Conservation (phyloP, 176 grass and related monocot species). For the Sorghum bicolor region Sorghum_bicolor_NCBIv3 NC_012876.2:121001-121500, state of each 20-base stretch:
- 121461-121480: background rate
- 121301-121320: background rate
- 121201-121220: background rate
- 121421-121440: background rate
- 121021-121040: conserved; percentile 98
- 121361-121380: background rate
- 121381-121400: background rate
- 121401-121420: background rate
- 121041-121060: conserved; percentile 95
- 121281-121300: background rate
- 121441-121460: background rate
- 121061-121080: conserved; percentile 86
- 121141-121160: conserved; percentile 75
- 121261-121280: background rate
- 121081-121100: conserved; percentile 94
- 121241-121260: no score
- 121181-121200: conserved; percentile 53
- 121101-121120: conserved; percentile 89
- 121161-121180: conserved; percentile 96
- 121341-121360: background rate
- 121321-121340: background rate
- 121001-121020: conserved; percentile 24
- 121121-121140: conserved; percentile 91
- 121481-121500: background rate
- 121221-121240: background rate